A percentile compares a stretch with the other conserved stretches of the same genome.
These are phyloP conservation scores for Akebia trifoliata DNA, from an alignment of 164 flowering plant species.

Conservation along the genomic window DNA sequence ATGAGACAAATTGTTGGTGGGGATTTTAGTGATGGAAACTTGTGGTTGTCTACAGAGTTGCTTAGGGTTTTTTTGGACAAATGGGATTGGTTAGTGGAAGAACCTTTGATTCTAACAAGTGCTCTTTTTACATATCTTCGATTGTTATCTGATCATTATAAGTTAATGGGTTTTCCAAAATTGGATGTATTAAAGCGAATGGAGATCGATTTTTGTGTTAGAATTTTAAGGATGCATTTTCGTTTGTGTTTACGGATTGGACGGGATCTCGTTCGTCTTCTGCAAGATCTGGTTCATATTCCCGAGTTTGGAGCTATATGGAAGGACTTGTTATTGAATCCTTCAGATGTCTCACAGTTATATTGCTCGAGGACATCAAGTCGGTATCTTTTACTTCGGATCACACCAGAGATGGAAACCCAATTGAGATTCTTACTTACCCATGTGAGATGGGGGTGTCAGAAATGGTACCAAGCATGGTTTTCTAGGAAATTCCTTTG, in stretches of 20 bases:
- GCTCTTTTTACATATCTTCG: slow-evolving; percentile 61
- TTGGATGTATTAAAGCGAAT: slow-evolving; percentile 37
- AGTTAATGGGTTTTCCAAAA: slow-evolving; percentile 25
- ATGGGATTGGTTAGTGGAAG: slow-evolving; percentile 53
- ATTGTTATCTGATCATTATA: slow-evolving; percentile 63
- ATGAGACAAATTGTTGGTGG: slow-evolving; percentile 78
- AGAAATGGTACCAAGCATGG: slow-evolving; percentile 73
- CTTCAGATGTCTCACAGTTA: slow-evolving; percentile 56
- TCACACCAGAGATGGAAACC: slow-evolving; percentile 81
- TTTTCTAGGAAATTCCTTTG: slow-evolving; percentile 65
- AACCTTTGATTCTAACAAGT: slow-evolving; percentile 41
- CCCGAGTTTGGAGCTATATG: slow-evolving; percentile 65
- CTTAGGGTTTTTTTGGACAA: slow-evolving; percentile 36
- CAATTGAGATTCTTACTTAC: slow-evolving; percentile 76
- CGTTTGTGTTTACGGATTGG: slow-evolving; percentile 65
- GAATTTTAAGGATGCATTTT: slow-evolving; percentile 59
- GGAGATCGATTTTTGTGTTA: slow-evolving; percentile 75
- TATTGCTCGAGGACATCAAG: slow-evolving; percentile 58
- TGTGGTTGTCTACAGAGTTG: slow-evolving; percentile 67
- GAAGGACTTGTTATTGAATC: slow-evolving; percentile 59
- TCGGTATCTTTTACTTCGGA: slow-evolving; percentile 55
- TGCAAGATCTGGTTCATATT: slow-evolving; percentile 63
- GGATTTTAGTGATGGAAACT: slow-evolving; percentile 65
- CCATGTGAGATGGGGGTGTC: slow-evolving; percentile 70
- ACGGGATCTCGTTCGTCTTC: slow-evolving; percentile 67